A percentile compares a stretch with the other conserved stretches of the same genome.
Evolutionary conservation across 345 rosid species (phyloP).

Genomic region (Brassica nigra): DNA sequence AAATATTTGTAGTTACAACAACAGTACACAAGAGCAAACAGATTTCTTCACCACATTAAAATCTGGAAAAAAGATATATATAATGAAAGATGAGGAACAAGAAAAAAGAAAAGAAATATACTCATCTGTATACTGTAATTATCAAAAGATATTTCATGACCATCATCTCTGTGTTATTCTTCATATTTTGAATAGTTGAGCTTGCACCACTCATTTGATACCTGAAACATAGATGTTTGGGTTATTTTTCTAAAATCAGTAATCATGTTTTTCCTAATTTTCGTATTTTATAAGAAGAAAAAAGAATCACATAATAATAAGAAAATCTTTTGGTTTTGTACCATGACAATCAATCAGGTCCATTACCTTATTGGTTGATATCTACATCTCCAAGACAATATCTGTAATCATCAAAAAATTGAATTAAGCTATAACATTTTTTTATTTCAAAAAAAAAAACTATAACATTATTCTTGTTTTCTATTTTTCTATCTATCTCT

Average conservation of each 20-base stretch:
- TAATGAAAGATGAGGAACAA: constrained; percentile 14
- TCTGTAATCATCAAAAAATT: constrained; percentile 52
- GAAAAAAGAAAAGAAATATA: constrained; percentile 1
- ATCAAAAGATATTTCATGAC: constrained; percentile 11
- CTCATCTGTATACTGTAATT: not conserved
- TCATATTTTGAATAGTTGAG: constrained; percentile 4
- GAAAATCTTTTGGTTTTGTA: not conserved
- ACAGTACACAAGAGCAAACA: constrained; percentile 30
- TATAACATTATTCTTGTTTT: constrained; percentile 5
- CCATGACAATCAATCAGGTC: constrained; percentile 40
- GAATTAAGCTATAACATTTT: constrained; percentile 25
- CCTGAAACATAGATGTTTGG: constrained; percentile 11
- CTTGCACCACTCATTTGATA: constrained; percentile 24
- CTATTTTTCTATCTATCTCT: not conserved
- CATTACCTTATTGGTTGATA: constrained; percentile 40
- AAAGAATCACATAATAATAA: not conserved
- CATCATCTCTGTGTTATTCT: constrained; percentile 10
- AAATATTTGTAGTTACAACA: constrained; percentile 14
- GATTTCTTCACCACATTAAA: constrained; percentile 25
- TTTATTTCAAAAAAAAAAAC: too few relatives aligned
- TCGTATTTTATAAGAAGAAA: not conserved
- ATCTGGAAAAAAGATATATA: constrained; percentile 18
- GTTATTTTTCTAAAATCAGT: not conserved
- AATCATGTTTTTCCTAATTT: not conserved
- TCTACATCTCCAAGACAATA: constrained; percentile 79